Percentiles rank a stretch among this genome's conserved stretches.
phyloP scores from a whole-genome alignment of 1,284 basidiomycete species.

The Lentinula novae-zelandiae region DNA sequence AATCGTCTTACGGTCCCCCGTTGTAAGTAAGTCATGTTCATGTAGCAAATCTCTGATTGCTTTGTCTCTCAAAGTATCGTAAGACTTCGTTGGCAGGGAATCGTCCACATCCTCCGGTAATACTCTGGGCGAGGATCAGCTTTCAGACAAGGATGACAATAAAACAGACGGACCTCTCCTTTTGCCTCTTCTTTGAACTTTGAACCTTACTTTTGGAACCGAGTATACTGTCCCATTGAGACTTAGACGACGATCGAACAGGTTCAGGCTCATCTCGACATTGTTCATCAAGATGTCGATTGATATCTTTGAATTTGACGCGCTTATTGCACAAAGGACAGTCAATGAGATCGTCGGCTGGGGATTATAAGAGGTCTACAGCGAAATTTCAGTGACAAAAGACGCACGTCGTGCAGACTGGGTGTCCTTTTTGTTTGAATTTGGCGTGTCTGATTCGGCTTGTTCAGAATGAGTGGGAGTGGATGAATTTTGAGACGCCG shows the following conservation, averaged over 20 bases:
- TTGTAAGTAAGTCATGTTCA: slow-evolving; percentile 45
- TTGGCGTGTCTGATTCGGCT: neutral
- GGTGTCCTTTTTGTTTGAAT: neutral
- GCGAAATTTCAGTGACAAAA: neutral
- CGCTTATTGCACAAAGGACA: slow-evolving; percentile 56
- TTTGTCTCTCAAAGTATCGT: slow-evolving; percentile 60
- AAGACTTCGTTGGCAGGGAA: slow-evolving; percentile 63
- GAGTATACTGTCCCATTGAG: slow-evolving; percentile 25
- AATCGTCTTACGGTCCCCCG: slow-evolving; percentile 49
- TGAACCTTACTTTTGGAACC: slow-evolving; percentile 45
- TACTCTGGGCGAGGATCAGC: slow-evolving; percentile 18
- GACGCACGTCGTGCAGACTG: slow-evolving; percentile 19
- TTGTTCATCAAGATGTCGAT: slow-evolving; percentile 56
- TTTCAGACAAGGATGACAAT: slow-evolving; percentile 16
- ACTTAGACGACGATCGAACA: slow-evolving; percentile 18
- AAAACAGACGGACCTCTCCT: slow-evolving; percentile 37
- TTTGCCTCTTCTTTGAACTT: slow-evolving; percentile 44
- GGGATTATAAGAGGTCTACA: neutral
- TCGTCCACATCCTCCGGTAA: slow-evolving; percentile 33
- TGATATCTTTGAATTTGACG: slow-evolving; percentile 45
- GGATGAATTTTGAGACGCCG: neutral
- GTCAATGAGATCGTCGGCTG: slow-evolving; percentile 13
- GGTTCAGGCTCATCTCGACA: slow-evolving; percentile 33
- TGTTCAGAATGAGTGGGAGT: neutral
- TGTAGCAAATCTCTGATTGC: slow-evolving; percentile 55